These are phyloP conservation scores for Tolypocladium cylindrosporum DNA, from an alignment of 2,329 filamentous ascomycete species.

Conservation along the genomic window DNA sequence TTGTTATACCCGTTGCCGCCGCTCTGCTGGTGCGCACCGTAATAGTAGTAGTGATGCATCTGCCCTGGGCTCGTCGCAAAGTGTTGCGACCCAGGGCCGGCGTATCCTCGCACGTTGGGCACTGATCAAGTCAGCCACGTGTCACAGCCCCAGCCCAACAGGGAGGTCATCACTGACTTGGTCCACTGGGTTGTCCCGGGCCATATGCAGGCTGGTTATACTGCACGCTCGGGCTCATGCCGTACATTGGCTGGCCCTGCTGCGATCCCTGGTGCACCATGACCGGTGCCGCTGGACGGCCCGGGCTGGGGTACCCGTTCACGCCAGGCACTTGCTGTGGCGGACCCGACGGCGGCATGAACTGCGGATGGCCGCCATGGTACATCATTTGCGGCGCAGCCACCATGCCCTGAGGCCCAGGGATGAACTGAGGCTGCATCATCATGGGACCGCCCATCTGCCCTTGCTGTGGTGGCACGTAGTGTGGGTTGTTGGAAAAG, in stretches of 20 bases:
- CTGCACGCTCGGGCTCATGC: slow-evolving; percentile 65
- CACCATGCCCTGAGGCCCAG: slow-evolving; percentile 60
- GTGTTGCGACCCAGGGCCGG: slow-evolving; percentile 48
- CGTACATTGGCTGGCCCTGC: slow-evolving; percentile 71
- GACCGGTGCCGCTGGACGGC: slow-evolving; percentile 69
- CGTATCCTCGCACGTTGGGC: slow-evolving; percentile 51
- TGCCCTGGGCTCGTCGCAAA: slow-evolving; percentile 58
- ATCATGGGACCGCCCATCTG: slow-evolving; percentile 75
- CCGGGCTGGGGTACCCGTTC: slow-evolving; percentile 81
- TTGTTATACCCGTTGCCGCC: slow-evolving; percentile 46
- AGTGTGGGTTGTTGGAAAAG: slow-evolving; percentile 60
- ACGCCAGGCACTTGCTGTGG: slow-evolving; percentile 53
- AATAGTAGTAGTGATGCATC: slow-evolving; percentile 56
- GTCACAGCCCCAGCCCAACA: slow-evolving; percentile 6
- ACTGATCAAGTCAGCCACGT: slow-evolving; percentile 37
- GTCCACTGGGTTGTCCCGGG: slow-evolving; percentile 55
- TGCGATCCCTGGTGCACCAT: slow-evolving; percentile 95
- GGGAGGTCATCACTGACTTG: slow-evolving; percentile 50
- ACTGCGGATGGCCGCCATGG: slow-evolving; percentile 53
- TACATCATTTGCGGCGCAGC: slow-evolving; percentile 76
- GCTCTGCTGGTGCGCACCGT: slow-evolving; percentile 44
- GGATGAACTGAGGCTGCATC: slow-evolving; percentile 69
- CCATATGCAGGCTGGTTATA: slow-evolving; percentile 66
- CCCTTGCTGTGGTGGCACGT: slow-evolving; percentile 58
- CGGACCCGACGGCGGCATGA: slow-evolving; percentile 49